Conservation (phyloP, 2,329 filamentous ascomycete species). For the Ceratocystis huliohia region DNA sequence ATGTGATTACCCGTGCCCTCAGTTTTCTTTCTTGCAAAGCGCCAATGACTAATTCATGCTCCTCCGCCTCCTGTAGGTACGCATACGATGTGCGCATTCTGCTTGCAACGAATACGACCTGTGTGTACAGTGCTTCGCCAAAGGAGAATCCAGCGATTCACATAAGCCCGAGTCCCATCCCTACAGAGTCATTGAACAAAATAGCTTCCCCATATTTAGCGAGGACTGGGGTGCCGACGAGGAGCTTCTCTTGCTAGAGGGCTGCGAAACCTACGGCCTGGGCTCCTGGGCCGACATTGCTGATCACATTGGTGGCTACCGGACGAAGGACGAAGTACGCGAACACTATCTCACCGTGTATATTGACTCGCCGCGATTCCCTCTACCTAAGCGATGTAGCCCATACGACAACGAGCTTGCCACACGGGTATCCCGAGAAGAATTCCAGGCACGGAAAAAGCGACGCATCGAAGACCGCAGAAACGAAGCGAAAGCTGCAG, state of each 20-base stretch:
- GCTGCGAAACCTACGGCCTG: constrained; percentile 87
- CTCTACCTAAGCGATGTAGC: constrained; percentile 73
- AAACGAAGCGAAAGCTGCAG: constrained; percentile 71
- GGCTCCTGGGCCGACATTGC: constrained; percentile 97
- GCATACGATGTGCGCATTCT: constrained; percentile 77
- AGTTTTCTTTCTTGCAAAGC: neutral
- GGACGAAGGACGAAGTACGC: constrained; percentile 86
- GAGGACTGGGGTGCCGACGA: constrained; percentile 95
- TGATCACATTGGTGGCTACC: constrained; percentile 92
- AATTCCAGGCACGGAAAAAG: constrained; percentile 90
- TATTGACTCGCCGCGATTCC: constrained; percentile 70
- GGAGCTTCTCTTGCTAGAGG: constrained; percentile 83
- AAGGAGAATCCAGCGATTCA: constrained; percentile 64
- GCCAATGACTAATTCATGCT: neutral
- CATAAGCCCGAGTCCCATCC: constrained; percentile 80
- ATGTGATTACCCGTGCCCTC: neutral
- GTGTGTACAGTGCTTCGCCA: constrained; percentile 86
- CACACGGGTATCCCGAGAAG: constrained; percentile 71
- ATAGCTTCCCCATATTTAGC: constrained; percentile 93
- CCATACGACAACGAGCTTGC: constrained; percentile 68
- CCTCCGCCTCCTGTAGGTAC: constrained; percentile 47
- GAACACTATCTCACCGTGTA: constrained; percentile 89
- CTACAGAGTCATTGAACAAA: constrained; percentile 92
- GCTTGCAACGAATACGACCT: constrained; percentile 90
- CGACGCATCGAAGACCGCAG: constrained; percentile 82